phyloP scores from a whole-genome alignment of 768 basidiomycete genomes.

The Clitopilus passeckerianus region DNA sequence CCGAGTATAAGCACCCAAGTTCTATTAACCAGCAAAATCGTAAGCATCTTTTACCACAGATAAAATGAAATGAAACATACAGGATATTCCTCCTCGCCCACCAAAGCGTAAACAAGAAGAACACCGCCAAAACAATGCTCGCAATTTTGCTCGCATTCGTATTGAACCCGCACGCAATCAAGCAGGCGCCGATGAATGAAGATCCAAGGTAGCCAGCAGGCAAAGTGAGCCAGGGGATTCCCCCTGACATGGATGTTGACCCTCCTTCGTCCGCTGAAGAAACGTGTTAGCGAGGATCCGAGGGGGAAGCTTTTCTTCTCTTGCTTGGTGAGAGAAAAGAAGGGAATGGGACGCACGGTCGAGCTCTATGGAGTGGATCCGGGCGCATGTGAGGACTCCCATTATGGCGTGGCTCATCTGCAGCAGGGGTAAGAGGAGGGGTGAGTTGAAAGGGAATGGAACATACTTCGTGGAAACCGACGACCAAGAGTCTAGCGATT shows the following conservation, averaged over 20 bases:
- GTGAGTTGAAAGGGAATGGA: background rate
- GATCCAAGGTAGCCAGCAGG: constrained; percentile 83
- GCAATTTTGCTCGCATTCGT: constrained; percentile 87
- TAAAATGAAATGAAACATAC: constrained; percentile 33
- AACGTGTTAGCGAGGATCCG: constrained; percentile 7
- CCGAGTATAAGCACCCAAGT: constrained; percentile 76
- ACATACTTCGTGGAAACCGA: constrained; percentile 82
- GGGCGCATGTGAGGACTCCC: constrained; percentile 82
- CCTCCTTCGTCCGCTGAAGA: constrained; percentile 81
- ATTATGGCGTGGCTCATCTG: constrained; percentile 86
- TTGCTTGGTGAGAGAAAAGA: too few relatives aligned
- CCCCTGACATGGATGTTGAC: constrained; percentile 82
- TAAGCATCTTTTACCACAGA: background rate
- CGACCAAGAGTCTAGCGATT: constrained; percentile 61
- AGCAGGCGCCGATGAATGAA: constrained; percentile 77
- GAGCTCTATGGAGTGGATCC: constrained; percentile 78
- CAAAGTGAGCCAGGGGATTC: constrained; percentile 74
- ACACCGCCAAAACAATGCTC: constrained; percentile 71
- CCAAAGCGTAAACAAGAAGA: constrained; percentile 87
- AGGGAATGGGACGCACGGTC: constrained; percentile 56
- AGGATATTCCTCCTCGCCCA: constrained; percentile 76
- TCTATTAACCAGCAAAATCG: constrained; percentile 26
- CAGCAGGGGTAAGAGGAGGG: background rate
- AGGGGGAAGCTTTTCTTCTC: background rate
- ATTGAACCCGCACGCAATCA: constrained; percentile 87